Conservation (phyloP, 495 filamentous ascomycete genomes). For the Aspergillus diversus region DNA sequence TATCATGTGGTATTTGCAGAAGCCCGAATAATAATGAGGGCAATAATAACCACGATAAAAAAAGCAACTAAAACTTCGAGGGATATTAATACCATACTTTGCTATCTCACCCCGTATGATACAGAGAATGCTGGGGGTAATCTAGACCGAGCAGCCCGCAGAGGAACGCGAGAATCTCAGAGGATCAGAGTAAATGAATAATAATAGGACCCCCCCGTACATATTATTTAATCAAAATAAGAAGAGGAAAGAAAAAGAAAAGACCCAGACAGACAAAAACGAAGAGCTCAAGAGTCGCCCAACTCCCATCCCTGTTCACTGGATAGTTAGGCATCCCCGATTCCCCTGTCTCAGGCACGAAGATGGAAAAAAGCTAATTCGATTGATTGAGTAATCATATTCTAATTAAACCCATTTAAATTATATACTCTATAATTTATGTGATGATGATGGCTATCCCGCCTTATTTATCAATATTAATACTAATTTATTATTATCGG, state of each 20-base stretch:
- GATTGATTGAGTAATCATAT: not conserved
- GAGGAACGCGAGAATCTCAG: not conserved
- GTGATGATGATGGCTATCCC: too few species aligned
- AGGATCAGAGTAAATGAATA: not conserved
- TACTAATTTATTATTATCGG: too few species aligned
- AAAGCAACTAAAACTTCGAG: too few species aligned
- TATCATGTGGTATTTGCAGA: not conserved
- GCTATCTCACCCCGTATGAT: not conserved
- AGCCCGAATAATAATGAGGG: too few species aligned
- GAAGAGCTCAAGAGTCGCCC: not conserved
- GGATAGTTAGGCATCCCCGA: not conserved
- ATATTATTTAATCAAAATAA: too few species aligned
- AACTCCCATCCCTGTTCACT: not conserved
- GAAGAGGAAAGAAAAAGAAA: too few species aligned
- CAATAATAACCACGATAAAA: too few species aligned
- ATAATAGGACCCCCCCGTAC: too few species aligned
- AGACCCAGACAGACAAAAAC: not conserved
- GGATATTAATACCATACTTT: not conserved
- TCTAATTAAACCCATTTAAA: not conserved
- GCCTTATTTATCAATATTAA: too few species aligned
- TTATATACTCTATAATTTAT: too few species aligned
- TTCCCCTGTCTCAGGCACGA: not conserved
- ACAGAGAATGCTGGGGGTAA: constrained; percentile 2
- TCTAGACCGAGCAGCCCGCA: not conserved
- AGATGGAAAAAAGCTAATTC: not conserved